These are phyloP conservation scores for Metschnikowia kofuensis DNA, from an alignment of 805 yeast genomes.

Conservation along the genomic window DNA sequence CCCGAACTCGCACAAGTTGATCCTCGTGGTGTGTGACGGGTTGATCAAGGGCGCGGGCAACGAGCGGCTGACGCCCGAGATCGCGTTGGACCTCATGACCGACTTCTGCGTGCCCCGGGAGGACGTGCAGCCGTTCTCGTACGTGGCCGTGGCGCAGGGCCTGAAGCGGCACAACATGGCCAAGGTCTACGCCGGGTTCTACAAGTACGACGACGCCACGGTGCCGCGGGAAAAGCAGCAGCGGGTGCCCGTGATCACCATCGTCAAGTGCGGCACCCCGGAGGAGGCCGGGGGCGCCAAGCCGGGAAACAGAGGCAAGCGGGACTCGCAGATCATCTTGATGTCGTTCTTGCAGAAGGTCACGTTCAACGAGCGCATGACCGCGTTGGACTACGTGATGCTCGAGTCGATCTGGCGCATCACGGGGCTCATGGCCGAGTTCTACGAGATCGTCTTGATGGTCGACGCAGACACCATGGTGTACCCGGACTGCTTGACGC, in stretches of 20 bases:
- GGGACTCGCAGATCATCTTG: conserved; percentile 88
- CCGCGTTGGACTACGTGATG: conserved; percentile 80
- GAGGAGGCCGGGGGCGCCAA: conserved; percentile 60
- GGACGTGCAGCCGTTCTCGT: conserved; percentile 77
- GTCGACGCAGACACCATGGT: conserved; percentile 94
- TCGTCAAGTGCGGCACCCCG: conserved; percentile 89
- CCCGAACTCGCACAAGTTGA: conserved; percentile 90
- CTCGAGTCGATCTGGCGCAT: conserved; percentile 72
- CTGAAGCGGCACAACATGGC: conserved; percentile 97
- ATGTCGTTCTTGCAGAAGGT: conserved; percentile 88
- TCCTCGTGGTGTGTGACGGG: conserved; percentile 90
- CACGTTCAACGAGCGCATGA: conserved; percentile 92
- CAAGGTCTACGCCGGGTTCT: conserved; percentile 91
- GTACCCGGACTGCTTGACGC: conserved; percentile 82
- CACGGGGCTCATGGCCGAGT: conserved; percentile 81
- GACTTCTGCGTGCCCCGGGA: conserved; percentile 64
- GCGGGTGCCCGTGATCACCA: conserved; percentile 71
- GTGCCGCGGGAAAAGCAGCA: conserved; percentile 81
- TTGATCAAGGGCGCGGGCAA: conserved; percentile 93
- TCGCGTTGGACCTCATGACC: conserved; percentile 82
- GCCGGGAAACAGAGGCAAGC: conserved; percentile 95
- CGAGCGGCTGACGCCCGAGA: conserved; percentile 83
- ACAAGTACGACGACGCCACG: conserved; percentile 74
- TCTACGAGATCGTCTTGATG: conserved; percentile 81
- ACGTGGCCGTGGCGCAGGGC: conserved; percentile 95